Evolutionary conservation across 139 green algal genomes (phyloP), one percentile per base, ranked within the genome.

Genomic region (Micromonas pusilla): DNA sequence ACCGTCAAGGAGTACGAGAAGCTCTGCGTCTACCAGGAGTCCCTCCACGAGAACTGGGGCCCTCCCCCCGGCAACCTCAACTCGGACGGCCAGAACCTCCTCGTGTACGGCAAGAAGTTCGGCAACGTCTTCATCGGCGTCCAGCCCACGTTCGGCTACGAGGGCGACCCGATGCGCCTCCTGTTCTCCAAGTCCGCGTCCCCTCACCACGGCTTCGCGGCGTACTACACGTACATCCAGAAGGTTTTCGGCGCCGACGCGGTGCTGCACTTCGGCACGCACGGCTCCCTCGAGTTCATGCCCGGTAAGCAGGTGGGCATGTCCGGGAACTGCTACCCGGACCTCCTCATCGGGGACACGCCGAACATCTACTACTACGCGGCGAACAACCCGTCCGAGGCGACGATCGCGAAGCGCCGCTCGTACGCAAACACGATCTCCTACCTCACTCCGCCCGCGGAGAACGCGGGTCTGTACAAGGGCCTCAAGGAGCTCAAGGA

Each of bases 361-460:
- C 95, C 95, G 85, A 99, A 99, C 89, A 80, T 99, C 66, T 99
- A 99, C 91, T 99, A 99, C 90, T 99, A 99, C 78, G 95, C 95
- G 13, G 95, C 95, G 84, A 99, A 99, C 91, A 99, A 99, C 90
- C 95, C 95, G 33, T 93, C 85, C 26, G 95, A 99, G 90, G 95
- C 95, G 20, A 99, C 95, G 70, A 98, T 99, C 68, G 95, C 95
- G 73, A 99, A 99, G 93, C 89, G 95, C 79, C 90, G 95, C 76
- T 96, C 89, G 28, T 99, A 99, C 84, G 95, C 95, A 80, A 98
- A 97, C 91, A 99, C 95, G 80, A 99, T 99, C 86, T 96, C 89
- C 72, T 99, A 99, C 90, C 89, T 99, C 26, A 99, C 95, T 0
- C 95, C 95, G 5, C 95, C 95, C 23, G 95, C 95, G 62, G 95